Percentiles rank a stretch among this genome's conserved stretches.
phyloP scores from a whole-genome alignment of 1,284 basidiomycete genomes.

The Cryptococcus depauperatus region DNA sequence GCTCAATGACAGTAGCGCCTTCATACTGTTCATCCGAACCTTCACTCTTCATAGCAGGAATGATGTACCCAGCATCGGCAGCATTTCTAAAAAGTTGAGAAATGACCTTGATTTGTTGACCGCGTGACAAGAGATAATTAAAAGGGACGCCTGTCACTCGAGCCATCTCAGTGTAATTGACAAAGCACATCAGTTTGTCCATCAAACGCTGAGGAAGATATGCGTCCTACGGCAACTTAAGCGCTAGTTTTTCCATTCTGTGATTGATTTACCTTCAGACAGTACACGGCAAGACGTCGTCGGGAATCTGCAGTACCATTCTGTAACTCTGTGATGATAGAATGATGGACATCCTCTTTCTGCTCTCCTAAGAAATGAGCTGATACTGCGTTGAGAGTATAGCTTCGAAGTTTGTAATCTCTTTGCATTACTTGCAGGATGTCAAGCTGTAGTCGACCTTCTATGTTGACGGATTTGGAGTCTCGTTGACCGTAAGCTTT shows the following conservation, averaged over 20 bases:
- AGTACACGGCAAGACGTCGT: slow-evolving; percentile 85
- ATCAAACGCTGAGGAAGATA: slow-evolving; percentile 88
- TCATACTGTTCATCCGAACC: slow-evolving; percentile 91
- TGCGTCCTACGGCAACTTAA: slow-evolving; percentile 62
- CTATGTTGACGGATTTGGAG: slow-evolving; percentile 80
- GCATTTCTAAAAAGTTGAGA: slow-evolving; percentile 87
- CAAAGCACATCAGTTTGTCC: slow-evolving; percentile 95
- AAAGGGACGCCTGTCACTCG: slow-evolving; percentile 97
- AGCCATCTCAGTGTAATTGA: slow-evolving; percentile 93
- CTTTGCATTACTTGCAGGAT: slow-evolving; percentile 92
- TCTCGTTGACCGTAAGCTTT: slow-evolving; percentile 92
- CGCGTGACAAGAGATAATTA: slow-evolving; percentile 81
- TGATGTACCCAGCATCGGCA: slow-evolving; percentile 74
- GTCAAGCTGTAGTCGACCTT: slow-evolving; percentile 87
- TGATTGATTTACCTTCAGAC: slow-evolving; percentile 65
- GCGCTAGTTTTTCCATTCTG: neutral
- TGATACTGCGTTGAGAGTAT: slow-evolving; percentile 91
- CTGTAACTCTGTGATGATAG: slow-evolving; percentile 91
- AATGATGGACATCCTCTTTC: slow-evolving; percentile 95
- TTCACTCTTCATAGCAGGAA: slow-evolving; percentile 75
- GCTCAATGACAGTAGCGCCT: slow-evolving; percentile 94
- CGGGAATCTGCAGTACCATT: slow-evolving; percentile 87
- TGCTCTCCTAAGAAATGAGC: slow-evolving; percentile 93
- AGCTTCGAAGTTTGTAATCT: slow-evolving; percentile 89
- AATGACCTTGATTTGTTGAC: slow-evolving; percentile 92